Evolutionary conservation across 768 basidiomycete genomes (phyloP), one percentile per base, ranked within the genome.

Genomic region (Neoboletus brunneissimus): DNA sequence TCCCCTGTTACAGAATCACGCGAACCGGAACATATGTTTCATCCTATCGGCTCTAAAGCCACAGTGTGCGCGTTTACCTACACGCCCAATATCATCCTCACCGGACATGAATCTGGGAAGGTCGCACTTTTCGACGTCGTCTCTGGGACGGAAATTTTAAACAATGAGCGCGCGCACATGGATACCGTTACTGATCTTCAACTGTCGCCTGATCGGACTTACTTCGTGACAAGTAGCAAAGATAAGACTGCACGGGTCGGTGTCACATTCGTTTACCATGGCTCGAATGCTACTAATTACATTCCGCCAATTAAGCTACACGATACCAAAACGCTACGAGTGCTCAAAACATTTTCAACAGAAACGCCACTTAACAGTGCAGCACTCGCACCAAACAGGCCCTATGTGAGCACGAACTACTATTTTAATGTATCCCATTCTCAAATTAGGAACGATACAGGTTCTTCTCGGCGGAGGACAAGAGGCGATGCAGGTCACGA

Each of bases 281-380:
- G 20, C 10, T 40, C 16, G 2, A 18, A 46, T 23, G 18, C 18
- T 31, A 40, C 48, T 53, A 31, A 64, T 23, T 31, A 13, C 12
- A 2, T 15, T 35, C 12, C 12, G 38, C 13, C 23, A 29, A 67
- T 90, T 84, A 53, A 69, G 68, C 78, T 98, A 75, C 92, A 95
- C 64, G 93, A 95, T 64, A 90, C 90, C 49, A 90, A 89, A 73
- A 92, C 85, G 34, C 77, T 99, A 15, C 82, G 84, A 65, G 89
- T 94, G 47, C 86, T 99, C 76, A 99, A 99, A 75, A 94, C 94
- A 2, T 98, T 80, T 74, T 76, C 84, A 12, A 96, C 95, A 1
- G 94, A 98, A 73, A 97, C 96, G 3, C 95, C 95, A 0, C 76
- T 99, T 55, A 99, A 99, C 75, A 94, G 91, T 60, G 96, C 96